Evolutionary conservation across 176 grass and related monocot species (phyloP), one percentile per base, ranked within the genome.

Genomic region (Microstegium vimineum): DNA sequence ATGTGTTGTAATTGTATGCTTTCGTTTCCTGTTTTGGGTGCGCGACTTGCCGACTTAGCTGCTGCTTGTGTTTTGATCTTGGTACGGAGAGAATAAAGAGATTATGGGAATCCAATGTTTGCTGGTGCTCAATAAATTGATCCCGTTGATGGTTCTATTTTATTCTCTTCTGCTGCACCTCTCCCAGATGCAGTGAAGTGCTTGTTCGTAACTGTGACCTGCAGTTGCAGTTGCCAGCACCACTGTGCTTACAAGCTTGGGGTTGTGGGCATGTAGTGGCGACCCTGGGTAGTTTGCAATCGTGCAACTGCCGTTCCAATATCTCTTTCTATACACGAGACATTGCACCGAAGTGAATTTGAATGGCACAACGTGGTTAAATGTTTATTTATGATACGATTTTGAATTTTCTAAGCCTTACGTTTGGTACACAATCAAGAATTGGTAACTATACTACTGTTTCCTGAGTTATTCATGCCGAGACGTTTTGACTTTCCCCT

Each of bases 11-110:
- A 27, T 57, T 56, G 75, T 73, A 64, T 91, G 54, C 78, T 82
- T 83, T 84, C 75, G 12, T 47, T 79, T 71, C 31, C 51, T 81
- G 71, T 71, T 81, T 78, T 71, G 69, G 81, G 54, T 68, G 78
- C 32, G 42, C 8, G 17, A 69, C 76, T 25, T 75, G 71, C 52
- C 73, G 35, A 69, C 71, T 31, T 62, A 68, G 61, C 81, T 67
- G 87, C 42, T 88, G 20, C 26, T 84, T 59, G 32, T 37, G 46
- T 75, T 89, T 87, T 74, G 56, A 82, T 73, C 52, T 75, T 82
- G 54, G 40, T 46, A 63, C 3, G 9, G 52, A 79, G 57, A 62
- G 30, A 90, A 86, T 83, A 87, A 90, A 83, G 69, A 57, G 40
- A 61, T 35, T 11, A 47, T 31, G 26, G 56, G 16, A 18, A 38